Evolutionary conservation across 2,329 filamentous ascomycete genomes (phyloP).

Genomic region (Pseudocercospora crystallina): DNA sequence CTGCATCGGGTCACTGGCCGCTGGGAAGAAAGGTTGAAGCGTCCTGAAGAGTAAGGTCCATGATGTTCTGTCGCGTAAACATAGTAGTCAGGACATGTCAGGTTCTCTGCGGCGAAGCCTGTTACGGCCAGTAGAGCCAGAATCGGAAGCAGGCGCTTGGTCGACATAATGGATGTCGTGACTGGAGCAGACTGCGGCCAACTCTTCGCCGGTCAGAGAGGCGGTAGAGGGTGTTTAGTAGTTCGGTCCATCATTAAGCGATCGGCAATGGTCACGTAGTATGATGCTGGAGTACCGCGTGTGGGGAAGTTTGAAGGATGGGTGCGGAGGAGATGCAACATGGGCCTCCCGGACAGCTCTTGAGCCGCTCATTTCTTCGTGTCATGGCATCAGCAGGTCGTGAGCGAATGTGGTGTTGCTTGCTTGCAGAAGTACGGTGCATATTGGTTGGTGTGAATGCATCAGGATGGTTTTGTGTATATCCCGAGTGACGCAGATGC

Average conservation of each 20-base stretch:
- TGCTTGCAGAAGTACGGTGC: too few relatives aligned
- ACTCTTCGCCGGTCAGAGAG: too few relatives aligned
- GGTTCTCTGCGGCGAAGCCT: slow-evolving; percentile 15
- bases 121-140: slow-evolving; percentile 1
- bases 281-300: too few relatives aligned
- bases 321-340: not conserved
- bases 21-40: slow-evolving; percentile 47
- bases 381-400: too few relatives aligned
- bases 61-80: slow-evolving; percentile 44
- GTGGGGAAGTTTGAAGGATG: not conserved
- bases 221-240: not conserved
- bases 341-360: not conserved
- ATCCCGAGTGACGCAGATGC: too few relatives aligned
- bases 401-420: too few relatives aligned
- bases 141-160: slow-evolving; percentile 10
- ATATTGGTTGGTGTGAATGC: too few relatives aligned
- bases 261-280: slow-evolving; percentile 6
- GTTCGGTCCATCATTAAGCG: not conserved
- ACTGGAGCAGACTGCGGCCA: not conserved
- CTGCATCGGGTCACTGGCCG: slow-evolving; percentile 46
- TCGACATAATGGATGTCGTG: slow-evolving; percentile 7
- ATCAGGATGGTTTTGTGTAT: too few relatives aligned
- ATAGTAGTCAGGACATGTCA: slow-evolving; percentile 42
- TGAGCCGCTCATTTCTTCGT: too few relatives aligned
- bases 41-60: slow-evolving; percentile 45